Evolutionary conservation across 352 stramenopile genomes (phyloP).

Genomic region (Elongisporangium senticosum): DNA sequence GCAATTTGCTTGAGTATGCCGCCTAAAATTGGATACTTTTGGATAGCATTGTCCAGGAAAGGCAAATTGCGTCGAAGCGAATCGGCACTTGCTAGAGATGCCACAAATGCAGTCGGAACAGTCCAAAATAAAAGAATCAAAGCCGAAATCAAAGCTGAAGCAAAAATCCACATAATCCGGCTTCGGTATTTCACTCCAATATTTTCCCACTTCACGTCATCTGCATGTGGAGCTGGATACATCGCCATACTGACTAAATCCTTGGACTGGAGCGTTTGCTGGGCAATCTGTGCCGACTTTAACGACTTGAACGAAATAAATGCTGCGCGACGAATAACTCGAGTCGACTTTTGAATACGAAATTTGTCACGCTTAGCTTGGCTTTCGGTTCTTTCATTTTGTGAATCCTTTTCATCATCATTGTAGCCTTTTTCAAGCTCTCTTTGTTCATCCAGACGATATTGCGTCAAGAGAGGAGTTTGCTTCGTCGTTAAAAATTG

Average conservation of each 20-base stretch:
- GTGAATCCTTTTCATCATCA: constrained; percentile 4
- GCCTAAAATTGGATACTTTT: constrained; percentile 44
- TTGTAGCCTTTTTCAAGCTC: constrained; percentile 14
- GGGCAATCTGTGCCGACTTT: constrained; percentile 51
- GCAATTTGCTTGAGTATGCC: constrained; percentile 54
- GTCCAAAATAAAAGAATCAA: constrained; percentile 78
- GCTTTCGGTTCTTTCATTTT: constrained; percentile 18
- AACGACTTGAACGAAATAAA: constrained; percentile 75
- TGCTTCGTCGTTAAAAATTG: constrained; percentile 16
- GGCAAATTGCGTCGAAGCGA: constrained; percentile 50
- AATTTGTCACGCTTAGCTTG: constrained; percentile 15
- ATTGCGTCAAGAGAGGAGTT: constrained; percentile 10
- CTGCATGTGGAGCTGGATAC: constrained; percentile 50
- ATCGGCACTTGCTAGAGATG: constrained; percentile 66
- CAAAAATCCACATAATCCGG: constrained; percentile 55
- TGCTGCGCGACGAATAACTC: constrained; percentile 58
- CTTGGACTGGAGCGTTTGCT: constrained; percentile 69
- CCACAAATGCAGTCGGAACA: constrained; percentile 68
- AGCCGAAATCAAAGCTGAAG: constrained; percentile 43
- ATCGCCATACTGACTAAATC: constrained; percentile 60
- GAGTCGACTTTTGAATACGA: constrained; percentile 22
- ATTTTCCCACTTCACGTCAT: constrained; percentile 76
- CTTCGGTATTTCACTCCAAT: constrained; percentile 57
- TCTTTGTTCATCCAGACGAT: constrained; percentile 13
- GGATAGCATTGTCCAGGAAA: constrained; percentile 31